Conservation (phyloP, 208 protist genomes). For the Trypanosoma platydactyli region DNA sequence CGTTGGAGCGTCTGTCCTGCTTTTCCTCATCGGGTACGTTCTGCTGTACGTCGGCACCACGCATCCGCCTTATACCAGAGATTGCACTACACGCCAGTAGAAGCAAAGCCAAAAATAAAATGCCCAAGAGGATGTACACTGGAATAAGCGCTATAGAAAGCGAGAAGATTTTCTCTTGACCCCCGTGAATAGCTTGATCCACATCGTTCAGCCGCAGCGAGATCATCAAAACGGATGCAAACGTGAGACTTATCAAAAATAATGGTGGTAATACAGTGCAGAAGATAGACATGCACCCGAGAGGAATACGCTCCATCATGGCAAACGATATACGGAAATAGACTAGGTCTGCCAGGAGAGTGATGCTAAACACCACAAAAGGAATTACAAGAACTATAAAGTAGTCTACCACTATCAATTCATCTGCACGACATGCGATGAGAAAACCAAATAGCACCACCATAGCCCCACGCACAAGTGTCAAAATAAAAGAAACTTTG, state of each 20-base stretch:
- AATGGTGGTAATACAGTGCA: conserved; percentile 15
- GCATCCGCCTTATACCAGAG: neutral
- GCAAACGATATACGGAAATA: neutral
- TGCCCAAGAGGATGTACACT: conserved; percentile 50
- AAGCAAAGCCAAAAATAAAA: neutral
- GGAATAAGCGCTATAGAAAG: conserved; percentile 50
- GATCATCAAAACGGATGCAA: conserved; percentile 52
- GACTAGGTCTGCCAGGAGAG: conserved; percentile 39
- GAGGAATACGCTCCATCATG: neutral
- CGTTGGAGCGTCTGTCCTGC: neutral
- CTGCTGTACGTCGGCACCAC: neutral
- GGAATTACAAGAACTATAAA: conserved; percentile 67
- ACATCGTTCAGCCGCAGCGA: conserved; percentile 62
- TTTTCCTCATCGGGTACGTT: neutral
- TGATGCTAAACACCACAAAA: conserved; percentile 34
- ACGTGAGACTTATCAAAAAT: conserved; percentile 37
- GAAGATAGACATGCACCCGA: conserved; percentile 6
- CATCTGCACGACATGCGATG: conserved; percentile 67
- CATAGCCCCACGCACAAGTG: conserved; percentile 32
- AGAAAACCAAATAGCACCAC: conserved; percentile 53
- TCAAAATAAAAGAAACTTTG: conserved; percentile 37
- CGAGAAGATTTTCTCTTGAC: conserved; percentile 16
- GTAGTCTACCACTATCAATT: conserved; percentile 64
- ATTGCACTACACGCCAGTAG: neutral
- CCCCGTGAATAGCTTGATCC: conserved; percentile 29